Evolutionary conservation across 106 monocot species (phyloP).

Genomic region (Phalaenopsis equestris): DNA sequence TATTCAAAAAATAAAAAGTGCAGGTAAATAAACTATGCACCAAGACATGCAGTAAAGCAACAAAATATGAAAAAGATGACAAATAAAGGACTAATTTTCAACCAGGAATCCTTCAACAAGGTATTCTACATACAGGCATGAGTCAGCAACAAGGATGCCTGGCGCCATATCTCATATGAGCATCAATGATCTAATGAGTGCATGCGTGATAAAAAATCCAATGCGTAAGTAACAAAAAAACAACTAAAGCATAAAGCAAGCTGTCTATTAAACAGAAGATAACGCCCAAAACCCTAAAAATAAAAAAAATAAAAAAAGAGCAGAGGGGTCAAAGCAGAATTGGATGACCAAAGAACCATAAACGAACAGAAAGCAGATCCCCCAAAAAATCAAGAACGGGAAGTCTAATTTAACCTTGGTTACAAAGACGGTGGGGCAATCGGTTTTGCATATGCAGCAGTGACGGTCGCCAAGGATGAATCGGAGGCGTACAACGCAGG

Average conservation of each 20-base stretch:
- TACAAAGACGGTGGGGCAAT: slow-evolving; percentile 61
- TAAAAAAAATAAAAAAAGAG: not conserved
- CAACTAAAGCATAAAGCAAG: not conserved
- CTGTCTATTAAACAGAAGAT: not conserved
- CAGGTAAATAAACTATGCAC: not conserved
- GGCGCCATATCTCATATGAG: not conserved
- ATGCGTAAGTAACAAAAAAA: not conserved
- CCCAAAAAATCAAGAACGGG: not conserved
- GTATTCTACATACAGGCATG: not conserved
- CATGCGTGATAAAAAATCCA: not conserved
- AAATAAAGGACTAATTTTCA: not conserved
- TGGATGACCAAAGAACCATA: not conserved
- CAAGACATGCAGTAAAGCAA: not conserved
- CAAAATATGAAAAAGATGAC: not conserved
- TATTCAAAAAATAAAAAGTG: not conserved
- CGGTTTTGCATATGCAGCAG: slow-evolving; percentile 95
- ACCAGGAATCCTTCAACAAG: not conserved
- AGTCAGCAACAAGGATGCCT: not conserved
- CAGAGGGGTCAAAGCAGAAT: not conserved
- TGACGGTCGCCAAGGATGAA: slow-evolving; percentile 67
- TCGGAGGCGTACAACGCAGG: slow-evolving; percentile 76
- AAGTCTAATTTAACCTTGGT: slow-evolving; percentile 52
- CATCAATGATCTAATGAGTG: not conserved
- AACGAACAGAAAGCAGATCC: not conserved
- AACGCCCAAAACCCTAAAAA: not conserved